These are phyloP conservation scores for Boletus rubescentipes DNA, from an alignment of 768 basidiomycete genomes.

Conservation along the genomic window DNA sequence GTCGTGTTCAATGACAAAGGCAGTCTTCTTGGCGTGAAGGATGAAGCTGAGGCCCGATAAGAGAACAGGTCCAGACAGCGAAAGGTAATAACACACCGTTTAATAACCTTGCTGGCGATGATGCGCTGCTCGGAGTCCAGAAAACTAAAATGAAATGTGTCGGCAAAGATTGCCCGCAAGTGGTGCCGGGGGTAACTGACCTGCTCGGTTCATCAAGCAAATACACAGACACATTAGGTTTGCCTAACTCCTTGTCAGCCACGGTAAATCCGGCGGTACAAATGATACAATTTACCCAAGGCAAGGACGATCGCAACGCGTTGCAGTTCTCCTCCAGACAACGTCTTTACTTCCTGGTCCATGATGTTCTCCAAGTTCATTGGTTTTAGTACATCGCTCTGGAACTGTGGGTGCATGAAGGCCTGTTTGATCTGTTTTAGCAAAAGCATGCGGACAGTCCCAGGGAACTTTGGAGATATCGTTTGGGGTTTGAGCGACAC, in stretches of 20 bases:
- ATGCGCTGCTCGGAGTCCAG: conserved; percentile 99
- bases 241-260: conserved; percentile 42
- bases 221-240: conserved; percentile 83
- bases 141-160: conserved; percentile 52
- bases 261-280: neutral
- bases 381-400: conserved; percentile 95
- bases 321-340: conserved; percentile 98
- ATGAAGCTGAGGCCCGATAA: conserved; percentile 61
- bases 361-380: conserved; percentile 94
- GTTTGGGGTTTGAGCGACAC: conserved; percentile 99
- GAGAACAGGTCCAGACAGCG: neutral
- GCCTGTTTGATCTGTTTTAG: conserved; percentile 92
- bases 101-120: conserved; percentile 96
- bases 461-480: conserved; percentile 96
- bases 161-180: neutral
- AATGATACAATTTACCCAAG: conserved; percentile 51
- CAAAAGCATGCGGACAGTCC: conserved; percentile 92
- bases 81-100: conserved; percentile 55
- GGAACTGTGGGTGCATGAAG: conserved; percentile 99
- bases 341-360: conserved; percentile 97
- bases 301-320: conserved; percentile 95
- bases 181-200: conserved; percentile 37
- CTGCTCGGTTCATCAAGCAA: conserved; percentile 93
- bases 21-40: conserved; percentile 94
- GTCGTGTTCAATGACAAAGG: conserved; percentile 99